A percentile compares a stretch with the other conserved stretches of the same genome.
phyloP scores from a whole-genome alignment of 2,329 filamentous ascomycete genomes.

The Didymella pomorum region DNA sequence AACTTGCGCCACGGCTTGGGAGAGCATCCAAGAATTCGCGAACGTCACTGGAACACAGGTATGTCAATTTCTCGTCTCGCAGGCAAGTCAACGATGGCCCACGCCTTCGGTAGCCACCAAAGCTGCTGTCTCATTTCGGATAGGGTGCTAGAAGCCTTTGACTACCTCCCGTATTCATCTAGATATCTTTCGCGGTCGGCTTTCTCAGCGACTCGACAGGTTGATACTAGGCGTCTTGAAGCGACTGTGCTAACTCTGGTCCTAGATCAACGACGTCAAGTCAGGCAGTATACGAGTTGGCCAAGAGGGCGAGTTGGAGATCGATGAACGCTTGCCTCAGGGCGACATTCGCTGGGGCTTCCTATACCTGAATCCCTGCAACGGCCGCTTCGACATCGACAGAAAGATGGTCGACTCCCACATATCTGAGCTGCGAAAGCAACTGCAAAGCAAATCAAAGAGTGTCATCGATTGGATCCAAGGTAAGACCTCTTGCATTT shows the following conservation, averaged over 20 bases:
- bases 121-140: not conserved
- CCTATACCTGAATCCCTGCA: slow-evolving; percentile 36
- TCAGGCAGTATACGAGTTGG: slow-evolving; percentile 53
- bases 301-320: slow-evolving; percentile 5
- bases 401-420: slow-evolving; percentile 45
- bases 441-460: slow-evolving; percentile 41
- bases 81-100: not conserved
- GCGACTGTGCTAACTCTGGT: slow-evolving; percentile 1
- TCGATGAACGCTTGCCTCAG: slow-evolving; percentile 37
- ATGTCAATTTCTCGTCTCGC: not conserved
- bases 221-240: no score
- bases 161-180: not conserved
- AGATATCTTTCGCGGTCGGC: not conserved
- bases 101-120: not conserved
- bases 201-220: no score
- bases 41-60: slow-evolving; percentile 53
- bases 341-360: slow-evolving; percentile 48
- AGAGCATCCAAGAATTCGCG: slow-evolving; percentile 53
- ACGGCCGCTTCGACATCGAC: slow-evolving; percentile 45
- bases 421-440: slow-evolving; percentile 40
- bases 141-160: not conserved
- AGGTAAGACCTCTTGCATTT: slow-evolving; percentile 17
- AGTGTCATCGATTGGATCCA: slow-evolving; percentile 48
- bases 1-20: slow-evolving; percentile 55
- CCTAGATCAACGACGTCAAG: slow-evolving; percentile 52